phyloP scores from a whole-genome alignment of 108 stramenopile species.

The Nitzschia putrida region DNA sequence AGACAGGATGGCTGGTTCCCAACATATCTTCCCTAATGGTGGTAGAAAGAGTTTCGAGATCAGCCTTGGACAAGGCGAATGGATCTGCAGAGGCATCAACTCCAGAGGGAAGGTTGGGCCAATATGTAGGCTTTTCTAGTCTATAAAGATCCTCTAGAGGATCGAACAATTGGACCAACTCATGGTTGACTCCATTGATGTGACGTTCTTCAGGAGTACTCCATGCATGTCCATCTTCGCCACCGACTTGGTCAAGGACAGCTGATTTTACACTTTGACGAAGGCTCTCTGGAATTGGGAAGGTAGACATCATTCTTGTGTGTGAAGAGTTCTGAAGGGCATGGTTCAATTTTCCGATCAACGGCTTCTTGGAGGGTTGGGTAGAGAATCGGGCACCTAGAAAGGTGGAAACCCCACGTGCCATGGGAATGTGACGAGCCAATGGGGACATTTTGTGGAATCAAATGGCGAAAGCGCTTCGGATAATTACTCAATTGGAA shows the following conservation, averaged over 20 bases:
- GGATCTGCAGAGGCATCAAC: slow-evolving; percentile 61
- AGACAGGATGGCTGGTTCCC: slow-evolving; percentile 81
- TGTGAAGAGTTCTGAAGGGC: no score
- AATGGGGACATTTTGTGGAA: no score
- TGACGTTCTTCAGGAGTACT: slow-evolving; percentile 21
- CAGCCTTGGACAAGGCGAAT: slow-evolving; percentile 57
- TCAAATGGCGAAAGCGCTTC: no score
- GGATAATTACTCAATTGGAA: no score
- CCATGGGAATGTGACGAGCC: no score
- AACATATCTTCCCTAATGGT: slow-evolving; percentile 80
- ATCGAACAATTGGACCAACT: slow-evolving; percentile 40
- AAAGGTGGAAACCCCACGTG: no score
- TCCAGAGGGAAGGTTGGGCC: slow-evolving; percentile 56
- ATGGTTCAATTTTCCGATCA: no score
- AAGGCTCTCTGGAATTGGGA: slow-evolving; percentile 48
- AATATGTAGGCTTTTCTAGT: slow-evolving; percentile 47
- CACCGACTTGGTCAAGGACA: slow-evolving; percentile 67
- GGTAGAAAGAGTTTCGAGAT: slow-evolving; percentile 68
- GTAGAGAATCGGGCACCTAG: no score
- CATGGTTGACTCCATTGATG: slow-evolving; percentile 12
- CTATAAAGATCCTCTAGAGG: slow-evolving; percentile 76
- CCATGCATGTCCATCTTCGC: slow-evolving; percentile 71
- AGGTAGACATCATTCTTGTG: not conserved
- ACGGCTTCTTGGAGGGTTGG: no score
- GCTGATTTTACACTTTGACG: slow-evolving; percentile 74